Conservation (phyloP, 2,329 filamentous ascomycete species). For the Cordyceps cateniannulata region DNA sequence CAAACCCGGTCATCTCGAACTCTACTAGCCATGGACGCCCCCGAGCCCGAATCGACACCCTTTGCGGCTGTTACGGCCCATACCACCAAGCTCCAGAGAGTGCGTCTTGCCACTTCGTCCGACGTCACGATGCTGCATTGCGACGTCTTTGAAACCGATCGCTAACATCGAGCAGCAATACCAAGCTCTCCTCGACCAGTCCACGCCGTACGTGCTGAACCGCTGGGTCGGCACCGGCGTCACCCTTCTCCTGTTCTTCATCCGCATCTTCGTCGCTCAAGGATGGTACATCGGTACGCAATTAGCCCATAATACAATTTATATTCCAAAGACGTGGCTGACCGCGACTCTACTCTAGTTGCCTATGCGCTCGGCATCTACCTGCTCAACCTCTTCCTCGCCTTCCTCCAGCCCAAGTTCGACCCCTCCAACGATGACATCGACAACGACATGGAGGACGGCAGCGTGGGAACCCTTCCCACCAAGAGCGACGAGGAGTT, state of each 20-base stretch:
- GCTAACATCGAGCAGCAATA: conserved; percentile 59
- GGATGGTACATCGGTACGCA: conserved; percentile 93
- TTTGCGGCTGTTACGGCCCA: conserved; percentile 86
- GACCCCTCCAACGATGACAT: conserved; percentile 87
- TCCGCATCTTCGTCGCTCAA: conserved; percentile 85
- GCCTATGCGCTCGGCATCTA: conserved; percentile 98
- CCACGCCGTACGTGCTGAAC: conserved; percentile 82
- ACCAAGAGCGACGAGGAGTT: conserved; percentile 98
- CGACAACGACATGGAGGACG: conserved; percentile 96
- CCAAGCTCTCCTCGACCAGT: conserved; percentile 89
- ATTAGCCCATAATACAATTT: not conserved
- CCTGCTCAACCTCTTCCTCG: conserved; percentile 97
- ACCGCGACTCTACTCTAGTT: conserved; percentile 46
- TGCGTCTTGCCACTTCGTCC: conserved; percentile 35
- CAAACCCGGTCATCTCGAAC: not conserved
- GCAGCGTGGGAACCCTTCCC: conserved; percentile 71
- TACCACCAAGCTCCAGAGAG: conserved; percentile 67
- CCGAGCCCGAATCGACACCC: conserved; percentile 83
- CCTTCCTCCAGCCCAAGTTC: conserved; percentile 97
- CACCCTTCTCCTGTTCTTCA: conserved; percentile 72
- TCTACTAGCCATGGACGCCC: conserved; percentile 63
- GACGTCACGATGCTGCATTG: not conserved
- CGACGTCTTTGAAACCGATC: conserved; percentile 5
- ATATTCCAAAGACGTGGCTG: not conserved
- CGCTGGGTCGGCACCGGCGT: conserved; percentile 82